Evolutionary conservation across 495 filamentous ascomycete genomes (phyloP).

Genomic region (Tuber borchii): DNA sequence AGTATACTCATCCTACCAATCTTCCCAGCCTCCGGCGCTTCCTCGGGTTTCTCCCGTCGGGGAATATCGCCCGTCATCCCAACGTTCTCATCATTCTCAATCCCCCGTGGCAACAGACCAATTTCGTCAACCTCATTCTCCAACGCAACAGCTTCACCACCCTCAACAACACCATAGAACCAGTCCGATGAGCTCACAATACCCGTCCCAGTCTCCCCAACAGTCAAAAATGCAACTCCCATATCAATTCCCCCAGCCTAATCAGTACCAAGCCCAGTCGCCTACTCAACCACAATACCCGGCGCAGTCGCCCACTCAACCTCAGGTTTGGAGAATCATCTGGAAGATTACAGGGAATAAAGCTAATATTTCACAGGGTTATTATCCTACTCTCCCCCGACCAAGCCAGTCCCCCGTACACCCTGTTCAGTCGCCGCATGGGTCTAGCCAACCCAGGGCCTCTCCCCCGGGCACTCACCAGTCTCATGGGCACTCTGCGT

Average conservation of each 20-base stretch:
- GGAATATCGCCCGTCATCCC: conserved; percentile 19
- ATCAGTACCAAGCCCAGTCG: conserved; percentile 21
- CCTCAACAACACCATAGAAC: conserved; percentile 21
- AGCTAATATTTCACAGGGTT: neutral
- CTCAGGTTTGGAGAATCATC: conserved; percentile 5
- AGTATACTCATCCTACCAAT: conserved; percentile 24
- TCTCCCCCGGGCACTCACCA: neutral
- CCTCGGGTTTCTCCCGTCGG: conserved; percentile 26
- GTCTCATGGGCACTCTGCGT: neutral
- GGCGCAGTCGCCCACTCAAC: conserved; percentile 10
- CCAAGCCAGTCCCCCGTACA: neutral
- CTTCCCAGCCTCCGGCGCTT: conserved; percentile 13
- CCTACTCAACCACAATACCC: conserved; percentile 22
- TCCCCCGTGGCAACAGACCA: conserved; percentile 20
- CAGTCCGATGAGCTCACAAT: conserved; percentile 28
- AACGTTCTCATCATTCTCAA: conserved; percentile 28
- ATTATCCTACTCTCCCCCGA: conserved; percentile 3
- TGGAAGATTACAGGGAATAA: neutral
- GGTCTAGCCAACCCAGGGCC: conserved; percentile 7
- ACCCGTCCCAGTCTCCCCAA: conserved; percentile 25
- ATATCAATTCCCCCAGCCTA: conserved; percentile 24
- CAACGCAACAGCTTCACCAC: conserved; percentile 19
- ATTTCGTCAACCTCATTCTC: conserved; percentile 28
- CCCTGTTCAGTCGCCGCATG: conserved; percentile 6
- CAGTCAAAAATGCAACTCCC: conserved; percentile 26